These are phyloP conservation scores for Globisporangium megalacanthum DNA, from an alignment of 352 stramenopile species.

Conservation along the genomic window DNA sequence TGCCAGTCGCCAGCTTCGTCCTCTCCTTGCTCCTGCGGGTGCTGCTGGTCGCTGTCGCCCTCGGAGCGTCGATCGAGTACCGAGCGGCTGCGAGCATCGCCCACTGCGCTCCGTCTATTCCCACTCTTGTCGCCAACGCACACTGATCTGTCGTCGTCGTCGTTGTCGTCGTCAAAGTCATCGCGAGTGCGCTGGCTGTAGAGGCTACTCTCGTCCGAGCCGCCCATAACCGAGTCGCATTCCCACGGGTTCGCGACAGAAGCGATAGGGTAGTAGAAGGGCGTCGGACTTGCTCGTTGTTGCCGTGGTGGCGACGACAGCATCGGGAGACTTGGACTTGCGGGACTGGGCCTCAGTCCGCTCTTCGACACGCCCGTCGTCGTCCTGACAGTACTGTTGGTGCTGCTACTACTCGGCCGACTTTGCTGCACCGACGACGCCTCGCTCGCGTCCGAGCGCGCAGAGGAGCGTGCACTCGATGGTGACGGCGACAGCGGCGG, in stretches of 20 bases:
- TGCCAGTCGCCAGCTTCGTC: conserved; percentile 50
- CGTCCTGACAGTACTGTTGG: not conserved
- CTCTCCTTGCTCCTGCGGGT: not conserved
- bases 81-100: conserved; percentile 7
- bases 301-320: conserved; percentile 9
- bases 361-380: not conserved
- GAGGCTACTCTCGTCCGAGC: conserved; percentile 33
- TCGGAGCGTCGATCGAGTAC: conserved; percentile 12
- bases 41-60: conserved; percentile 5
- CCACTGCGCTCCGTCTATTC: not conserved
- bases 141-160: conserved; percentile 2
- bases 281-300: not conserved
- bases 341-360: not conserved
- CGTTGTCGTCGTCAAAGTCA: conserved; percentile 14
- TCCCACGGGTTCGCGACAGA: conserved; percentile 46
- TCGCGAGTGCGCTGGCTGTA: conserved; percentile 35
- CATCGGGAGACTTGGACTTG: conserved; percentile 19
- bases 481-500: conserved; percentile 22
- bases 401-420: conserved; percentile 4
- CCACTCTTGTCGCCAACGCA: not conserved
- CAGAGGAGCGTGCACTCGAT: conserved; percentile 24
- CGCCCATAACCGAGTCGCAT: conserved; percentile 47
- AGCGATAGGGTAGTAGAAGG: conserved; percentile 22
- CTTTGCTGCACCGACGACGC: conserved; percentile 5
- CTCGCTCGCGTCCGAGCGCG: conserved; percentile 24